A percentile compares a stretch with the other conserved stretches of the same genome.
These are phyloP conservation scores for Saksenaea vasiformis DNA, from an alignment of 371 early-diverging fungal genomes.

Conservation along the genomic window DNA sequence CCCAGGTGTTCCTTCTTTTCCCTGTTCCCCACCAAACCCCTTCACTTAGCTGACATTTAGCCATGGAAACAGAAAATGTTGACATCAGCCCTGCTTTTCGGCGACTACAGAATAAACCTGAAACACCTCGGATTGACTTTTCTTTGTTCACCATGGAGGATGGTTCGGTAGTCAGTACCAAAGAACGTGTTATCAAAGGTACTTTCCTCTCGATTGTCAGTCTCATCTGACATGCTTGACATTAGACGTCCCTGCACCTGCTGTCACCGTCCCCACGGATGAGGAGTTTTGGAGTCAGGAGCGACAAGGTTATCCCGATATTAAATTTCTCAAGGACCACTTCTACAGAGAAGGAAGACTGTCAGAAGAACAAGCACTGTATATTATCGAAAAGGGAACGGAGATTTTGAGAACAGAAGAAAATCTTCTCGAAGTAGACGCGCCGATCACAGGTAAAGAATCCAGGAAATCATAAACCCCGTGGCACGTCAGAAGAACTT, in stretches of 20 bases:
- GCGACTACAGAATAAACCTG: slow-evolving; percentile 22
- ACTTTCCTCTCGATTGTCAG: not conserved
- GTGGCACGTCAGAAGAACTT: not conserved
- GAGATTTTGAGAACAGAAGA: slow-evolving; percentile 78
- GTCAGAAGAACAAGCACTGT: slow-evolving; percentile 89
- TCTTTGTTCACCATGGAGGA: slow-evolving; percentile 77
- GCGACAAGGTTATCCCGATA: slow-evolving; percentile 75
- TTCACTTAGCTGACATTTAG: not conserved
- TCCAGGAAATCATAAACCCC: not conserved
- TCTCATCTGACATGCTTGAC: not conserved
- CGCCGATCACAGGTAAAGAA: slow-evolving; percentile 84
- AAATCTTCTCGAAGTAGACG: slow-evolving; percentile 84
- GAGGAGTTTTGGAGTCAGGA: slow-evolving; percentile 63
- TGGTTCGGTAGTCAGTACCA: slow-evolving; percentile 76
- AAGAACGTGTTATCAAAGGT: slow-evolving; percentile 79
- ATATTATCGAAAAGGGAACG: slow-evolving; percentile 76
- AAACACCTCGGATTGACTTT: slow-evolving; percentile 65
- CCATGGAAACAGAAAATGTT: slow-evolving; percentile 3
- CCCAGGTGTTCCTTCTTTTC: slow-evolving; percentile 7
- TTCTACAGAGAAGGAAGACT: slow-evolving; percentile 91
- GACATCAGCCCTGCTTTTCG: slow-evolving; percentile 24
- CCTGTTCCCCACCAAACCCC: slow-evolving; percentile 1
- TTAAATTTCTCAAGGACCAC: slow-evolving; percentile 83
- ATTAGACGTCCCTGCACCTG: slow-evolving; percentile 62
- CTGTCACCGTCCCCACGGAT: slow-evolving; percentile 48